Percentiles rank a stretch among this genome's conserved stretches.
These are phyloP conservation scores for Colletotrichum lini DNA, from an alignment of 2,329 filamentous ascomycete genomes.

Conservation along the genomic window DNA sequence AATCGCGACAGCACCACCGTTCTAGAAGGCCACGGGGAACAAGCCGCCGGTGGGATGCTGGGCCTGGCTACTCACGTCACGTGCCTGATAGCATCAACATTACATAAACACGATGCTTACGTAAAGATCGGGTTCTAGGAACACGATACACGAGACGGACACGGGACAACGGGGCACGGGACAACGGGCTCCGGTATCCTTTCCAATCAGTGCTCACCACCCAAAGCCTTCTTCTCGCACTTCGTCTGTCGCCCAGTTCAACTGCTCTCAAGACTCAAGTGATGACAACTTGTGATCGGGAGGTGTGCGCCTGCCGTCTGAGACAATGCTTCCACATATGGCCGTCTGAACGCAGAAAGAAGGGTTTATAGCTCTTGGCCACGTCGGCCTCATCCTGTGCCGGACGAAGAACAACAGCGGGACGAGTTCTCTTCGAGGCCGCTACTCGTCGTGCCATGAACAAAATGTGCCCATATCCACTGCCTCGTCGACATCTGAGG, in stretches of 20 bases:
- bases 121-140: too few species aligned
- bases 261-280: neutral
- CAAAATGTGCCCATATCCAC: constrained; percentile 1
- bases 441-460: neutral
- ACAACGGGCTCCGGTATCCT: neutral
- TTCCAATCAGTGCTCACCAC: neutral
- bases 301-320: neutral
- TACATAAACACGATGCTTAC: too few species aligned
- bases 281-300: neutral
- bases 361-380: constrained; percentile 1
- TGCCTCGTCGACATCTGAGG: neutral
- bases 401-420: neutral
- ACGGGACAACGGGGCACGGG: rapidly evolving
- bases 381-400: neutral
- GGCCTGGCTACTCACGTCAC: neutral
- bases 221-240: neutral
- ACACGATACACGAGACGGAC: too few species aligned
- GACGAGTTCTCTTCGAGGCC: neutral
- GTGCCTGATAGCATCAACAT: neutral
- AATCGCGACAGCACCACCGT: neutral
- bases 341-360: neutral
- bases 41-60: neutral
- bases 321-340: neutral
- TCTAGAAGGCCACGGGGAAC: neutral
- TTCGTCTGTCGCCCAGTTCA: too few species aligned